These are phyloP conservation scores for Metschnikowia baotianmanensis DNA, from an alignment of 805 yeast species.

Conservation along the genomic window DNA sequence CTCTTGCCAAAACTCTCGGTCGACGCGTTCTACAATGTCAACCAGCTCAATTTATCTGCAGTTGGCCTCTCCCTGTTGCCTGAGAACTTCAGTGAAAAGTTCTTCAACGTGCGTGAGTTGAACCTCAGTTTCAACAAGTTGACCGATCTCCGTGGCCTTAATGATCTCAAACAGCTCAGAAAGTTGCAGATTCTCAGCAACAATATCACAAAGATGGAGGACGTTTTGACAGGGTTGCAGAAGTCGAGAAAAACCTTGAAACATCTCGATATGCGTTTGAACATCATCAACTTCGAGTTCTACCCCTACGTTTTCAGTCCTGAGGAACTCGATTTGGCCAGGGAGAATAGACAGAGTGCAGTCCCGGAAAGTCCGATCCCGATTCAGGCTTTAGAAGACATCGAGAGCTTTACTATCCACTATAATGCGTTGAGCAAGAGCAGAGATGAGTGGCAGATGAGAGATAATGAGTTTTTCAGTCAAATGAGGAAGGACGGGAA, in stretches of 20 bases:
- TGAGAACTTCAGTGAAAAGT: conserved; percentile 30
- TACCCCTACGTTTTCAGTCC: conserved; percentile 56
- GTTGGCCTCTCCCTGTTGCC: conserved; percentile 44
- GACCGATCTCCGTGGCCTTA: conserved; percentile 32
- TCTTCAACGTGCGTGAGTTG: conserved; percentile 47
- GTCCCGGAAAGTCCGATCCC: conserved; percentile 33
- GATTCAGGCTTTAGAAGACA: conserved; percentile 48
- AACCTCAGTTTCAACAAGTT: conserved; percentile 51
- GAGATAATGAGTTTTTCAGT: conserved; percentile 33
- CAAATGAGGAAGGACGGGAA: conserved; percentile 22
- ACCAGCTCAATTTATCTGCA: conserved; percentile 44
- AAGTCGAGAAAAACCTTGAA: conserved; percentile 32
- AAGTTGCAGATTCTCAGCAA: conserved; percentile 47
- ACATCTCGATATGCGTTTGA: conserved; percentile 48
- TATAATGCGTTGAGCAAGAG: conserved; percentile 40
- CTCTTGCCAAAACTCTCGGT: conserved; percentile 1
- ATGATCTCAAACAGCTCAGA: conserved; percentile 32
- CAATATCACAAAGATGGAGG: conserved; percentile 34
- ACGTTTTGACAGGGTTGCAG: conserved; percentile 30
- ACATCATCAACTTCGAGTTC: conserved; percentile 45
- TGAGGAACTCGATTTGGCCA: conserved; percentile 30
- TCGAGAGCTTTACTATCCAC: conserved; percentile 49
- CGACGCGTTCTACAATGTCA: conserved; percentile 33
- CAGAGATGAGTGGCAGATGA: conserved; percentile 38
- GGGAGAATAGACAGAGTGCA: conserved; percentile 6